phyloP scores from a whole-genome alignment of 768 basidiomycete species.

The Roridomyces roridus region DNA sequence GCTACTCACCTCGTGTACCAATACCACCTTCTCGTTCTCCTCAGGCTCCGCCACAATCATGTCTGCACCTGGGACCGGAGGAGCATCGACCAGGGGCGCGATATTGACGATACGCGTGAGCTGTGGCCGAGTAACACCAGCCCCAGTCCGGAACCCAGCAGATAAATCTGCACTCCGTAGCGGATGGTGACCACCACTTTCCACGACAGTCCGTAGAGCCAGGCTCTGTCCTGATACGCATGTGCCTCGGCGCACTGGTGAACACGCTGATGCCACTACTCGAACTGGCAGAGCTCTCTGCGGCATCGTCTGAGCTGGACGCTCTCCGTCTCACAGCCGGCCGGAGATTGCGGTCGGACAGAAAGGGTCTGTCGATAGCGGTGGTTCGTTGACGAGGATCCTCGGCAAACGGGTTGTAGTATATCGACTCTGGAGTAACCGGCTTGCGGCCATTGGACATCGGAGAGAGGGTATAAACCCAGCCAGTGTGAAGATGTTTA shows the following conservation, averaged over 20 bases:
- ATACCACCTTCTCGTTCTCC: slow-evolving; percentile 55
- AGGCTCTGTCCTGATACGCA: slow-evolving; percentile 15
- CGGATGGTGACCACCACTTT: slow-evolving; percentile 29
- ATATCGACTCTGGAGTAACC: slow-evolving; percentile 20
- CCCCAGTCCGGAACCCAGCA: slow-evolving; percentile 26
- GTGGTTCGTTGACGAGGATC: slow-evolving; percentile 20
- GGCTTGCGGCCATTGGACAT: slow-evolving; percentile 22
- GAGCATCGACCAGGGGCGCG: slow-evolving; percentile 35
- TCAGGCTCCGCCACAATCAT: slow-evolving; percentile 23
- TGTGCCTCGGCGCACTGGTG: slow-evolving; percentile 14
- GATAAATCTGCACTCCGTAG: slow-evolving; percentile 34
- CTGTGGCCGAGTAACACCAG: slow-evolving; percentile 39
- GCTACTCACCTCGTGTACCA: slow-evolving; percentile 62
- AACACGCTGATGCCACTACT: slow-evolving; percentile 26
- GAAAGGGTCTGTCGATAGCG: slow-evolving; percentile 14
- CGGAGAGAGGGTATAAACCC: neutral
- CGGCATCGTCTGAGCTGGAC: slow-evolving; percentile 13
- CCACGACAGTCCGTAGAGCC: slow-evolving; percentile 1
- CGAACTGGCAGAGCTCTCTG: slow-evolving; percentile 20
- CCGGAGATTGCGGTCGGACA: slow-evolving; percentile 9
- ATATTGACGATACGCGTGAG: slow-evolving; percentile 45
- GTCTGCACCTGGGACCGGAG: slow-evolving; percentile 26
- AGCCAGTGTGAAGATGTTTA: too few species aligned
- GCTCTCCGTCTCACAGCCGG: slow-evolving; percentile 12
- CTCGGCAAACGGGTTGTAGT: slow-evolving; percentile 26